These are phyloP conservation scores for Blastosporella zonata DNA, from an alignment of 1,284 basidiomycete species.

Conservation along the genomic window DNA sequence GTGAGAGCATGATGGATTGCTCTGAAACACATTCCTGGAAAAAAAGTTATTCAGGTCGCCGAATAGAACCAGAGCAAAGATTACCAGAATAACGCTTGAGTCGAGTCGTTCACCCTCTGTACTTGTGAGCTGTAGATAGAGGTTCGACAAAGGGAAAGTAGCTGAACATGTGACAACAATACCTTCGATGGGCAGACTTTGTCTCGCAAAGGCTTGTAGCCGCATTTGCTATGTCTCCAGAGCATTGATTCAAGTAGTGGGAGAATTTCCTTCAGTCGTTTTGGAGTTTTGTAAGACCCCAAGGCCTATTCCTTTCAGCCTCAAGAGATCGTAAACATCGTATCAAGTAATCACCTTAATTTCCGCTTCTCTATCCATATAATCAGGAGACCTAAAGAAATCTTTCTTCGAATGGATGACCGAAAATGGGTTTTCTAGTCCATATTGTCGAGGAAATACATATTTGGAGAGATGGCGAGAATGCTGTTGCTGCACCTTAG, in stretches of 20 bases:
- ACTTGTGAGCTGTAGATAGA: constrained; percentile 26
- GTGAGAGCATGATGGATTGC: constrained; percentile 54
- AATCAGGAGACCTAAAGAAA: constrained; percentile 41
- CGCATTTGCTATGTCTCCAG: constrained; percentile 66
- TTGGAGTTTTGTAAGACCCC: constrained; percentile 66
- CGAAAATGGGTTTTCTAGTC: constrained; percentile 57
- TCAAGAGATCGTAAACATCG: constrained; percentile 1
- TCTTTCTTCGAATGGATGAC: constrained; percentile 25
- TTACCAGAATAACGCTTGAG: constrained; percentile 55
- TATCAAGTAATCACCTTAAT: constrained; percentile 52
- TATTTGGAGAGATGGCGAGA: constrained; percentile 75
- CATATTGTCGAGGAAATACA: constrained; percentile 79
- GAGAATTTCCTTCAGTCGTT: constrained; percentile 58
- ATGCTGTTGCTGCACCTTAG: constrained; percentile 41
- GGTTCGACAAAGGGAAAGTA: constrained; percentile 1
- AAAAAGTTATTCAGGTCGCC: constrained; percentile 6
- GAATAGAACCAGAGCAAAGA: constrained; percentile 13
- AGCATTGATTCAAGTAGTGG: constrained; percentile 60
- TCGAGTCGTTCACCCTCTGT: constrained; percentile 42
- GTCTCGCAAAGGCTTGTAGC: constrained; percentile 66
- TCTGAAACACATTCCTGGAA: constrained; percentile 74
- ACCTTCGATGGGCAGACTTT: constrained; percentile 76
- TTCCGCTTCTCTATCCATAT: constrained; percentile 63
- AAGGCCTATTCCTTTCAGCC: constrained; percentile 32
- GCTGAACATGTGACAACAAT: constrained; percentile 7